Conservation (phyloP, 805 yeast species). For the Metschnikowia similis region DNA sequence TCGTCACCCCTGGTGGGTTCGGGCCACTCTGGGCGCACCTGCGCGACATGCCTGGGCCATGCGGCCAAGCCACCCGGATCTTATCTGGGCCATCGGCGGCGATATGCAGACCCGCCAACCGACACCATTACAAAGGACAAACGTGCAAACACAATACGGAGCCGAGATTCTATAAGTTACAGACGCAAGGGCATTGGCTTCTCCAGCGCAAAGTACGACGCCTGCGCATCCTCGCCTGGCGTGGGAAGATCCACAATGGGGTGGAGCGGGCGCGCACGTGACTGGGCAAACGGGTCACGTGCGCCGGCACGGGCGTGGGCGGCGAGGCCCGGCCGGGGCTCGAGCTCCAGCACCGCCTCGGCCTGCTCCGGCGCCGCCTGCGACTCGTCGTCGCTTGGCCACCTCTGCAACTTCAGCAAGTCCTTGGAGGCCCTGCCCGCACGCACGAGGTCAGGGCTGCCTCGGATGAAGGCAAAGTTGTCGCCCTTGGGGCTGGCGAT, state of each 20-base stretch:
- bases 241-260: constrained; percentile 26
- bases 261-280: constrained; percentile 13
- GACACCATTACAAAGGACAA: too few species aligned
- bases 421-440: constrained; percentile 2
- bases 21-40: neutral
- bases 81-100: neutral
- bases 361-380: neutral
- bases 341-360: neutral
- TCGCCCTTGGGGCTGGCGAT: constrained; percentile 3
- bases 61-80: neutral
- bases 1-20: neutral
- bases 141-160: too few species aligned
- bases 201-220: constrained; percentile 6
- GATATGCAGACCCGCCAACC: too few species aligned
- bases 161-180: neutral
- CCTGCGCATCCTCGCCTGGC: constrained; percentile 20
- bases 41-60: neutral
- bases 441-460: neutral
- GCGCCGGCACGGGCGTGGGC: neutral
- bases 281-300: neutral
- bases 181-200: constrained; percentile 5
- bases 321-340: neutral
- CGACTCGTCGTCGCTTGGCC: neutral
- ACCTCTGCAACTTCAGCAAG: neutral
- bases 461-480: neutral